Percentiles rank a stretch among this genome's conserved stretches.
Conservation (phyloP, 129 eudicot genomes). For the Helianthus tuberosus region DNA sequence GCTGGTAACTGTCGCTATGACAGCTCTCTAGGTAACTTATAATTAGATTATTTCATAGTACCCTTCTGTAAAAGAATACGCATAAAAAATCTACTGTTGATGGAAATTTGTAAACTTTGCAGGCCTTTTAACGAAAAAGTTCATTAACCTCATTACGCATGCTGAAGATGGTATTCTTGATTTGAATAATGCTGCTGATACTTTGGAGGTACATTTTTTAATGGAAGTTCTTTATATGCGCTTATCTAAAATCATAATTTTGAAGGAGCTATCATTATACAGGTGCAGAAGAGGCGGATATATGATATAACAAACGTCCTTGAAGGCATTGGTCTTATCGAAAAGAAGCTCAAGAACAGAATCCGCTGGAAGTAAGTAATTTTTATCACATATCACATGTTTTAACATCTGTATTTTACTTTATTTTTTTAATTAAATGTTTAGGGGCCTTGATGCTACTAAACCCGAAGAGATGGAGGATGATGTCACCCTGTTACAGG, state of each 20-base stretch:
- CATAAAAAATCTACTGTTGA: conserved; percentile 37
- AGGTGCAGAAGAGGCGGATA: conserved; percentile 98
- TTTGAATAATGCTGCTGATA: conserved; percentile 95
- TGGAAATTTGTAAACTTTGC: conserved; percentile 2
- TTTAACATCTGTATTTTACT: conserved; percentile 50
- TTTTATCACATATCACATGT: background rate
- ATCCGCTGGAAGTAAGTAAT: conserved; percentile 90
- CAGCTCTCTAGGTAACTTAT: conserved; percentile 82
- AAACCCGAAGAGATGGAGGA: conserved; percentile 84
- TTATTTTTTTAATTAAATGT: conserved; percentile 57
- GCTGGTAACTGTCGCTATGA: conserved; percentile 95
- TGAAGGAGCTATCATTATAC: conserved; percentile 19
- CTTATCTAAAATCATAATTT: background rate
- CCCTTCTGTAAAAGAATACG: conserved; percentile 50
- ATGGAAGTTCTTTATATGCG: conserved; percentile 4
- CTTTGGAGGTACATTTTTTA: conserved; percentile 67
- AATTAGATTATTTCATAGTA: background rate
- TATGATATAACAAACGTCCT: conserved; percentile 98
- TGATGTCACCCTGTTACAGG: conserved; percentile 70
- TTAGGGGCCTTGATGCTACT: conserved; percentile 86
- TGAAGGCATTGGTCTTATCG: conserved; percentile 98
- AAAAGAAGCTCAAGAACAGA: conserved; percentile 96
- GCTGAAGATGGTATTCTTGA: conserved; percentile 99
- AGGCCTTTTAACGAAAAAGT: conserved; percentile 93
- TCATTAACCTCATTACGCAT: conserved; percentile 76